phyloP scores from a whole-genome alignment of 495 filamentous ascomycete species.

The Lepraria neglecta region DNA sequence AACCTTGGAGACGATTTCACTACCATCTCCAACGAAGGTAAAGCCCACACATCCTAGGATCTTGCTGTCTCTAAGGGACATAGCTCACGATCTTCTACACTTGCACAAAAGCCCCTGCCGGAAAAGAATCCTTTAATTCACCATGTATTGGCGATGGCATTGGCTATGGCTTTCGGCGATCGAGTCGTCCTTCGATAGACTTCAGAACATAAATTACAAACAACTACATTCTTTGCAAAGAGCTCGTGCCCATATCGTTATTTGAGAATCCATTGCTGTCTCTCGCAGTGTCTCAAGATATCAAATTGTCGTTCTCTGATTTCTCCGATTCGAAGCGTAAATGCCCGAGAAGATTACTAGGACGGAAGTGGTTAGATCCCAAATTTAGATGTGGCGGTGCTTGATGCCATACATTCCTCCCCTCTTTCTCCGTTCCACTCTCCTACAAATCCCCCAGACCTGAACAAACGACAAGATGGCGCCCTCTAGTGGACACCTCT shows the following conservation, averaged over 20 bases:
- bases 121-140: conserved; percentile 11
- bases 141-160: conserved; percentile 12
- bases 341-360: not conserved
- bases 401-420: not conserved
- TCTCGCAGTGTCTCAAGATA: not conserved
- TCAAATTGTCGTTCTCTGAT: not conserved
- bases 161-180: conserved; percentile 18
- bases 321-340: not conserved
- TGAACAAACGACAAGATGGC: conserved; percentile 46
- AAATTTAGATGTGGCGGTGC: not conserved
- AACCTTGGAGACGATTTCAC: conserved; percentile 7
- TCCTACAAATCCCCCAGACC: not conserved
- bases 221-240: not conserved
- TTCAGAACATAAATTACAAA: conserved; percentile 13
- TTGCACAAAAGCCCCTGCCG: conserved; percentile 6
- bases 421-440: not conserved
- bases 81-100: conserved; percentile 6
- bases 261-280: not conserved
- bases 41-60: not conserved
- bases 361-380: not conserved
- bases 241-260: not conserved
- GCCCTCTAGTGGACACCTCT: conserved; percentile 60
- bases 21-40: not conserved
- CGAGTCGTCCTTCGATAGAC: conserved; percentile 9
- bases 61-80: not conserved